Conservation (phyloP, 768 basidiomycete species). For the Mycena crocata region DNA sequence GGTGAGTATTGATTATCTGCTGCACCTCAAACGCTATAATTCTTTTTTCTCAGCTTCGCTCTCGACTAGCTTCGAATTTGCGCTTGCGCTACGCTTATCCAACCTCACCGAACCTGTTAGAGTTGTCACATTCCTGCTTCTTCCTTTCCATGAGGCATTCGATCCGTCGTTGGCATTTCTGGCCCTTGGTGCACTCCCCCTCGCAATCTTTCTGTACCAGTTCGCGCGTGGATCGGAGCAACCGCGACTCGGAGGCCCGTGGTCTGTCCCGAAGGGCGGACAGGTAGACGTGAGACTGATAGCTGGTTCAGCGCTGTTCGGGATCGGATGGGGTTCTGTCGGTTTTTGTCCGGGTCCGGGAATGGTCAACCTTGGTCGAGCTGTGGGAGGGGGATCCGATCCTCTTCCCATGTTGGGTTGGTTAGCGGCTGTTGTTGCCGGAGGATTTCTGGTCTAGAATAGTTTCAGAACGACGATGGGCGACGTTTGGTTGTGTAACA, state of each 20-base stretch:
- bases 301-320: conserved; percentile 66
- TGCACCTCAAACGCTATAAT: no score
- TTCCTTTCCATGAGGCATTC: conserved; percentile 62
- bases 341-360: conserved; percentile 75
- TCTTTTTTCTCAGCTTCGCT: no score
- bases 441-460: conserved; percentile 52
- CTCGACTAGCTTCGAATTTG: conserved; percentile 61
- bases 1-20: no score
- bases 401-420: conserved; percentile 51
- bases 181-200: conserved; percentile 63
- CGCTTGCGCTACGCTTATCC: conserved; percentile 64
- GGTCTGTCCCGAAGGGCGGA: conserved; percentile 54
- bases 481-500: conserved; percentile 8
- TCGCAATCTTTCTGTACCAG: conserved; percentile 57
- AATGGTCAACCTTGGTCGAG: conserved; percentile 70
- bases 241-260: conserved; percentile 57
- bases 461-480: not conserved
- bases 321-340: conserved; percentile 70
- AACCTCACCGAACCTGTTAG: conserved; percentile 61
- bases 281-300: conserved; percentile 60
- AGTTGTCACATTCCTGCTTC: conserved; percentile 64
- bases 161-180: conserved; percentile 68
- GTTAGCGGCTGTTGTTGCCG: conserved; percentile 53
- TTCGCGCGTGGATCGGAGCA: conserved; percentile 50
- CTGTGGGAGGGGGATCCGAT: conserved; percentile 50